A percentile compares a stretch with the other conserved stretches of the same genome.
These are phyloP conservation scores for Sugiyamaella pinicola DNA, from an alignment of 1,139 yeast species.

Conservation along the genomic window DNA sequence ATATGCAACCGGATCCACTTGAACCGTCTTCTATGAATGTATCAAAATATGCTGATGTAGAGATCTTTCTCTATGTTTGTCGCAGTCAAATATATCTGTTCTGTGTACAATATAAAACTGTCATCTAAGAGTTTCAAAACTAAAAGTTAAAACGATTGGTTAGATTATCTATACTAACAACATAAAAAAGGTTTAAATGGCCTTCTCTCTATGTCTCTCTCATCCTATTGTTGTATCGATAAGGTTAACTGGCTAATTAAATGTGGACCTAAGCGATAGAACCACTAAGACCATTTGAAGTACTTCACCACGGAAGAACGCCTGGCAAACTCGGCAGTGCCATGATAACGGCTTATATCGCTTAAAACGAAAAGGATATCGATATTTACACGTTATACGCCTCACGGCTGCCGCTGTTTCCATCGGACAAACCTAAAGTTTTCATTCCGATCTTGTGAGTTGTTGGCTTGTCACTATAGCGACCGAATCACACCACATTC, in stretches of 20 bases:
- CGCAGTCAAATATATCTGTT: too few relatives aligned
- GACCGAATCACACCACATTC: conserved; percentile 1
- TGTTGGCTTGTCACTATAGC: conserved; percentile 1
- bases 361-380: neutral
- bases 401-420: neutral
- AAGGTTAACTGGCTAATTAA: too few relatives aligned
- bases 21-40: neutral
- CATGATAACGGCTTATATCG: neutral
- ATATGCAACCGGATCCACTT: neutral
- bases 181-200: neutral
- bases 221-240: too few relatives aligned
- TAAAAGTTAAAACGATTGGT: neutral
- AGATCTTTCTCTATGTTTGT: too few relatives aligned
- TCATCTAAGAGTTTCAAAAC: neutral
- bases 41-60: too few relatives aligned
- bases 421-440: neutral
- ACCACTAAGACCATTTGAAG: neutral
- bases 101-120: too few relatives aligned
- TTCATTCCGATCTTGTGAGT: neutral
- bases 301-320: neutral
- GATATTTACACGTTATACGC: neutral
- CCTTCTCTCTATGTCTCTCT: neutral
- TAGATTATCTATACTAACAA: neutral
- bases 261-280: too few relatives aligned
- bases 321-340: neutral